Base-by-base conservation (phyloP, 2,329 filamentous ascomycete genomes). In the Fusarium scirpi region DNA sequence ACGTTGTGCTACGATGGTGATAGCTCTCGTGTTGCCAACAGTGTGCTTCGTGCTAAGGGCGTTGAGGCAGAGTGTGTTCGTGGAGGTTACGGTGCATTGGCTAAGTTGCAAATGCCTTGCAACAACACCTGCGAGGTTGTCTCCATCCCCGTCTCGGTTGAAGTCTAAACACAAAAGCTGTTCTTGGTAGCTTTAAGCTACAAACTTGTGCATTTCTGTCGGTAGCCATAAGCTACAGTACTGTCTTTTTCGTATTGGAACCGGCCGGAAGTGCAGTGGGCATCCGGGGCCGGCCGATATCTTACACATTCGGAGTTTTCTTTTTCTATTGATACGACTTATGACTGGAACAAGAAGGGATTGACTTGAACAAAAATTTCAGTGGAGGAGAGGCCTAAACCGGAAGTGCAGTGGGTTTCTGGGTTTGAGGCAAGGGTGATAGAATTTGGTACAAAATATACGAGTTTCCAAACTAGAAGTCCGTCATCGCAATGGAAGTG, bases 1-100 rank as follows among this genome's bases (percentile, higher is more conserved):
- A 77, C 86, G 13, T 70, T 87, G 13, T 88, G 85, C 69, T 87
- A 87, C 56, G 79, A 86, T 53, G 86, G 86, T 5, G 85, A 88
- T 55, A 85, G 84, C 20, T 81, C 86, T 8, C 79, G 86, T 6
- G 82, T 88, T 13, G 86, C 85, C n/a, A 85, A 85, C 25, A 87
- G 85, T 58, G 81, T 88, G 6, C 76, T 88, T 57, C 80, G 85
- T 30, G 85, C 85, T 1, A 85, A 84, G 70, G 84, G 83, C 0
- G 77, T 84, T 25, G 79, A 82, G 44, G 83, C 85, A 5, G 81
- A 83, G 46, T 84, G 83, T 67, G 72, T 86, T 22, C 76, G 78
- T 24, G 84, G 84, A n/a, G 85, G 85, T 1, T 74, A 74, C 34
- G 47, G 58, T 11, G 76, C 77, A 2, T 62, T 79, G 6, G 62